These are phyloP conservation scores for Solanum infundibuliforme DNA, from an alignment of 257 asterid species.

Conservation along the genomic window DNA sequence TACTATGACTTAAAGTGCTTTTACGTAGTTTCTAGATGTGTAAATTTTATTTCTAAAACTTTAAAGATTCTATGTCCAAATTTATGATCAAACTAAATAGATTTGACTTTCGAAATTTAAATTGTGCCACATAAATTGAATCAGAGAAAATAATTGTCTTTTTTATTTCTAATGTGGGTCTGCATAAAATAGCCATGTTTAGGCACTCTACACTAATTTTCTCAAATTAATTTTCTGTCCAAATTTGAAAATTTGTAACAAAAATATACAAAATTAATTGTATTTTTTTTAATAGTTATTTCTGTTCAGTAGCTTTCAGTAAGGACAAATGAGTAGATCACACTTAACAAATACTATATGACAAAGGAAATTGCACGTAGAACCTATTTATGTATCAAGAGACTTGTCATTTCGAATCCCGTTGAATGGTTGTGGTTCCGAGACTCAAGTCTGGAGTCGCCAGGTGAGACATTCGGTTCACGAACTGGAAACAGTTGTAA, in stretches of 20 bases:
- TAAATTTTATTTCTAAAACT: too few species aligned
- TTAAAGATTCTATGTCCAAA: background rate
- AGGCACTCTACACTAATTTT: background rate
- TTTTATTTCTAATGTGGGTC: background rate
- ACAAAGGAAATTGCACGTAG: background rate
- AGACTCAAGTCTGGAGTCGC: too few species aligned
- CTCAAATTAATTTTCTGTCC: background rate
- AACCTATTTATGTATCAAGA: background rate
- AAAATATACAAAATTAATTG: background rate
- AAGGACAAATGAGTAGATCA: background rate
- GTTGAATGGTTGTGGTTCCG: too few species aligned
- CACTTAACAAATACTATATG: background rate
- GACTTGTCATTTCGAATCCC: too few species aligned
- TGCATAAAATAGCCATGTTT: background rate
- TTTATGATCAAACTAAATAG: background rate
- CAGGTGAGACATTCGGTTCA: too few species aligned
- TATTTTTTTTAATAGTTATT: background rate
- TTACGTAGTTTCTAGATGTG: background rate
- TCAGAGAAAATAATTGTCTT: background rate
- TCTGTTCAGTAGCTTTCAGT: background rate
- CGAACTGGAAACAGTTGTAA: rapidly evolving
- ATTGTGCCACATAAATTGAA: too few species aligned
- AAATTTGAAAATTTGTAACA: background rate
- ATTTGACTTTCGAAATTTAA: too few species aligned
- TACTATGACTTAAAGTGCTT: too few species aligned